Percentiles rank a stretch among this genome's conserved stretches.
These are phyloP conservation scores for Gigaspora rosea DNA, from an alignment of 192 early-diverging fungal genomes.

Conservation along the genomic window DNA sequence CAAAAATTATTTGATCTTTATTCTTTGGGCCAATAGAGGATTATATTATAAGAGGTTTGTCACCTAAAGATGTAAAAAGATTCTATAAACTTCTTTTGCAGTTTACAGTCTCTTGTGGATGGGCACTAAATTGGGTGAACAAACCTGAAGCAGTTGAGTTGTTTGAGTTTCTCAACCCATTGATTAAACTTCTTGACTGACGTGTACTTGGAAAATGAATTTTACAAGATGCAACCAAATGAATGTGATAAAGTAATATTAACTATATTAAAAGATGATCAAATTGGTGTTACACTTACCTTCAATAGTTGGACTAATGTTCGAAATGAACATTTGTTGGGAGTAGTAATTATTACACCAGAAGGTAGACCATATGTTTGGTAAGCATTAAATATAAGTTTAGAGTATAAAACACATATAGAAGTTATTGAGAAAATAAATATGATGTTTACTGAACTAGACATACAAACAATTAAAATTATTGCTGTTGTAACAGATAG, in stretches of 20 bases:
- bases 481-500: no score
- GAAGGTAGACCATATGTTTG: no score
- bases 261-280: neutral
- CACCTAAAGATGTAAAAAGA: constrained; percentile 3
- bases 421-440: no score
- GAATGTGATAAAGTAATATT: constrained; percentile 17
- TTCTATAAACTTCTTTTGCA: neutral
- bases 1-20: neutral
- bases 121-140: neutral
- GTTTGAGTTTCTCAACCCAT: neutral
- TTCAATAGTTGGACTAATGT: constrained; percentile 9
- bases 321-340: neutral
- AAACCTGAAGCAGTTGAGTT: neutral
- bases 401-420: no score
- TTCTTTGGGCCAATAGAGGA: neutral
- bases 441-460: no score
- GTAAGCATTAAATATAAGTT: no score
- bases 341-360: no score
- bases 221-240: neutral
- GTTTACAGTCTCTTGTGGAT: constrained; percentile 8
- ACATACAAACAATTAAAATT: no score
- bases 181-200: neutral
- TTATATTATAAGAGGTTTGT: neutral
- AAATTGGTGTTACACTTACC: neutral
- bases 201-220: neutral